Percentiles rank a stretch among this genome's conserved stretches.
Evolutionary conservation across 2,329 filamentous ascomycete species (phyloP).

Genomic region (Hawksworthiomyces lignivorus): DNA sequence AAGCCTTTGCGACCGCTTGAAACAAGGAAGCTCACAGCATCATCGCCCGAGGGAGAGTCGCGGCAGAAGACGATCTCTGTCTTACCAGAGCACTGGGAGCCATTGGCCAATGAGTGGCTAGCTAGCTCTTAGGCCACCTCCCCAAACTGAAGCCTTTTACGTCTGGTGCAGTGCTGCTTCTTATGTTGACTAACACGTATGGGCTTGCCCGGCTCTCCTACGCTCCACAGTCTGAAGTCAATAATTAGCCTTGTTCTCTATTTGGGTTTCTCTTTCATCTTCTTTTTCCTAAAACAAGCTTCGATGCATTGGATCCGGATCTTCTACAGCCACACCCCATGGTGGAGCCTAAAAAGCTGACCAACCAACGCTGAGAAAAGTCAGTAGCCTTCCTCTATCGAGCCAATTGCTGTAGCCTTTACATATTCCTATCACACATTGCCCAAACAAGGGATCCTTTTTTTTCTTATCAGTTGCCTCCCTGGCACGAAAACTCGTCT

Average conservation of each 20-base stretch:
- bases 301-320: conserved; percentile 3
- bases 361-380: background rate
- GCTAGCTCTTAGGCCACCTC: background rate
- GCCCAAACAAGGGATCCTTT: conserved; percentile 1
- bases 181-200: background rate
- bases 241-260: background rate
- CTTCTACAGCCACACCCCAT: background rate
- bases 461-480: conserved; percentile 7
- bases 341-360: background rate
- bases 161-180: background rate
- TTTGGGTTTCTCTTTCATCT: conserved; percentile 10
- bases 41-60: background rate
- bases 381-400: conserved; percentile 1
- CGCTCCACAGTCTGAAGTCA: too few relatives aligned
- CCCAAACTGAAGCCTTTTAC: background rate
- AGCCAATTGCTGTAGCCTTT: conserved; percentile 7
- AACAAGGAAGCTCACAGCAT: too few relatives aligned
- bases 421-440: conserved; percentile 8
- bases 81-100: conserved; percentile 3
- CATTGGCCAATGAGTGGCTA: conserved; percentile 11
- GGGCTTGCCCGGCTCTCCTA: background rate
- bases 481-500: background rate
- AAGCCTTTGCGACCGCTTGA: too few relatives aligned
- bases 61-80: background rate
- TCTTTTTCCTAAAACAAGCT: conserved; percentile 11